phyloP scores from a whole-genome alignment of 805 yeast genomes.

The Saccharomycopsis oosterbeekiorum region DNA sequence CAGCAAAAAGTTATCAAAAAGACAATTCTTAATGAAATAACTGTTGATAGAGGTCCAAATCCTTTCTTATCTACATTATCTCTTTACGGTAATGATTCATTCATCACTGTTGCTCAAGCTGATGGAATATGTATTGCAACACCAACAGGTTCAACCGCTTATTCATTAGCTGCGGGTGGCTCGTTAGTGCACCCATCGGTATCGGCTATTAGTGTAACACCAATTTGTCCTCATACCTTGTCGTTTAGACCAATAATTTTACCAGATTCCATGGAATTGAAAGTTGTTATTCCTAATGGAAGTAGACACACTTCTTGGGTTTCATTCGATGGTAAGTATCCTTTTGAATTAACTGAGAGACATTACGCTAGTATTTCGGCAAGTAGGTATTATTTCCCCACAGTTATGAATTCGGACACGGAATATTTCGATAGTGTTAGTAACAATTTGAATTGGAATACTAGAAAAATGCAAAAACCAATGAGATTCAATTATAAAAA shows the following conservation, averaged over 20 bases:
- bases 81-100: conserved; percentile 75
- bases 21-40: conserved; percentile 82
- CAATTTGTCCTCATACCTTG: conserved; percentile 92
- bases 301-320: conserved; percentile 89
- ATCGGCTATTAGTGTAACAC: conserved; percentile 85
- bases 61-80: conserved; percentile 88
- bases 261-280: conserved; percentile 86
- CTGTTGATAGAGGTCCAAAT: conserved; percentile 88
- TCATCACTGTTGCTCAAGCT: conserved; percentile 85
- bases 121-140: conserved; percentile 90
- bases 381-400: conserved; percentile 88
- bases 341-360: conserved; percentile 74
- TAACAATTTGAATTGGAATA: conserved; percentile 88
- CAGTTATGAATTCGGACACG: conserved; percentile 63
- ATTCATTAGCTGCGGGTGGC: conserved; percentile 92
- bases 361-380: conserved; percentile 81
- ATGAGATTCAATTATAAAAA: conserved; percentile 8
- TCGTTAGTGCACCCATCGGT: conserved; percentile 91
- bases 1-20: conserved; percentile 46
- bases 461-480: conserved; percentile 78
- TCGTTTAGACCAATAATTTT: conserved; percentile 86
- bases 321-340: conserved; percentile 85
- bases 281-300: conserved; percentile 69
- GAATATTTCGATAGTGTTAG: conserved; percentile 81
- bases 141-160: conserved; percentile 95